Evolutionary conservation across 305 asterid species (phyloP), one percentile per base, ranked within the genome.

Genomic region (Fraxinus xanthoxyloides): DNA sequence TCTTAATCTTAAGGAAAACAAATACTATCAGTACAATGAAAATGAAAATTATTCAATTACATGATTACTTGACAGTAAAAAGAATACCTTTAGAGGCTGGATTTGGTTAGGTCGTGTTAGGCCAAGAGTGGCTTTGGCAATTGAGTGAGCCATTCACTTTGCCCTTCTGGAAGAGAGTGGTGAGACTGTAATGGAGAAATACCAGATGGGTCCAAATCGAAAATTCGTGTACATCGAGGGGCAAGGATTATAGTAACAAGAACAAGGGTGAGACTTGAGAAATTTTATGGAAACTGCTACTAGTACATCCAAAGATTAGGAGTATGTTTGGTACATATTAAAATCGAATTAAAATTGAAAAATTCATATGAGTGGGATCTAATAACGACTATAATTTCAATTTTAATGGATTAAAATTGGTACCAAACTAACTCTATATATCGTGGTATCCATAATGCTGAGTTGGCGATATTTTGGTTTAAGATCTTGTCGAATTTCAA

Each of bases 121-220:
- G 87, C 99, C 99, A 38, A 96, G 99, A 78, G 97, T 90, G 88
- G 94, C 97, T 82, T 89, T 87, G 76, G 98, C 92, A 82, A 91
- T 84, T 72, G 94, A 86, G 82, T 94, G 94, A 79, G 97, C 92
- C 98, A 93, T 92, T n/a, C 88, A 91, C 80, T 84, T 89, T 9
- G 83, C 72, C 84, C 86, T 83, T 73, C 82, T 77, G 26, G 88
- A 85, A 78, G 79, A 82, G 80, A 83, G 38, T 12, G 90, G 86
- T 78, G 51, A 24, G 56, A 86, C 76, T 1, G 89, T 76, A 40
- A 85, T 9, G 1, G 90, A 85, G 69, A 88, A 77, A 24, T 43
- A 76, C 85, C 81, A 84, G 77, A 78, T 17, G 10, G 54, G 36
- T 24, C 75, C 75, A 34, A 61, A 21, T 21, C 75, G n/a, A 51